Conservation (phyloP, 495 filamentous ascomycete genomes). For the Aspergillus olivimuriae region DNA sequence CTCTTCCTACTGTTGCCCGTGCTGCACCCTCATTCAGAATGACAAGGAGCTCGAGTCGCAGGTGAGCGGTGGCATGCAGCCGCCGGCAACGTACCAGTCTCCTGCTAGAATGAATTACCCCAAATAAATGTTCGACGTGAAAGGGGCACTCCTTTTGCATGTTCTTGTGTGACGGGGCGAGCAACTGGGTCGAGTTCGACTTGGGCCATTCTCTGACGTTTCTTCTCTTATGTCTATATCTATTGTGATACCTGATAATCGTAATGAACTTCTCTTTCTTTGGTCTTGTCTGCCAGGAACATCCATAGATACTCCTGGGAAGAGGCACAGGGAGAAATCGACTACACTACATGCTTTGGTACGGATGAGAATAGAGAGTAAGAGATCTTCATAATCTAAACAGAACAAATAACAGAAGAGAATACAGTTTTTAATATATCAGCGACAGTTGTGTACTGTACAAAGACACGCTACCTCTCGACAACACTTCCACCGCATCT, state of each 20-base stretch:
- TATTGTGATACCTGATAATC: too few species aligned
- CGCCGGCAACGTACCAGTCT: conserved; percentile 14
- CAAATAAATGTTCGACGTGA: too few species aligned
- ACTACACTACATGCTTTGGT: neutral
- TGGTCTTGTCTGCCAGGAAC: too few species aligned
- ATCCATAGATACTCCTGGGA: too few species aligned
- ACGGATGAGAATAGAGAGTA: neutral
- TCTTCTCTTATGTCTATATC: too few species aligned
- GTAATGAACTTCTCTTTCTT: neutral
- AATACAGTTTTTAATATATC: conserved; percentile 26
- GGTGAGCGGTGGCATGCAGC: neutral
- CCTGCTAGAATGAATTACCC: conserved; percentile 13
- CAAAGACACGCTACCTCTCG: conserved; percentile 24
- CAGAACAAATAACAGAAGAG: conserved; percentile 8
- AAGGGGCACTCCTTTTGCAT: too few species aligned
- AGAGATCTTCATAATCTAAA: neutral
- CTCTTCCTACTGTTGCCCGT: conserved; percentile 41
- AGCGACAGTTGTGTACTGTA: conserved; percentile 30
- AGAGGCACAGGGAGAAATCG: too few species aligned
- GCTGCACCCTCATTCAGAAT: conserved; percentile 49
- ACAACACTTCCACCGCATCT: conserved; percentile 14
- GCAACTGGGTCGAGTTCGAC: too few species aligned
- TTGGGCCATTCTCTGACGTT: too few species aligned
- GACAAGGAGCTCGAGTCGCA: conserved; percentile 44
- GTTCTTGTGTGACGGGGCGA: too few species aligned